phyloP scores from a whole-genome alignment of 306 rosid genomes.

The Lablab purpureus region DNA sequence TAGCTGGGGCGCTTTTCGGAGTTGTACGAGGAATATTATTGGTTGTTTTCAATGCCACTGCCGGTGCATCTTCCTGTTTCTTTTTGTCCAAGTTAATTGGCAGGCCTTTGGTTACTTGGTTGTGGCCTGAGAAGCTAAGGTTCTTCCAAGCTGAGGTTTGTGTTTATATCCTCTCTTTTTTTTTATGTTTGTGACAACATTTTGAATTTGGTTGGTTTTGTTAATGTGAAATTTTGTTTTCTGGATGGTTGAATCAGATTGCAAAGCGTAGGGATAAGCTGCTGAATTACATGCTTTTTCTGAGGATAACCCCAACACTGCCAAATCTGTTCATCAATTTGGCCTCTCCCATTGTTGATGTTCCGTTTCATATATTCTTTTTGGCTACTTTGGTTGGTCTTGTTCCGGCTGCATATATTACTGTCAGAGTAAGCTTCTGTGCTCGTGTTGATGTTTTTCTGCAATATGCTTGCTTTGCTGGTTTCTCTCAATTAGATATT shows the following conservation, averaged over 20 bases:
- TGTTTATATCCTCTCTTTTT: not conserved
- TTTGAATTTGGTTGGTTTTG: slow-evolving; percentile 29
- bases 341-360: slow-evolving; percentile 97
- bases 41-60: slow-evolving; percentile 92
- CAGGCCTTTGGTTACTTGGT: slow-evolving; percentile 85
- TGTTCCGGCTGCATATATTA: slow-evolving; percentile 85
- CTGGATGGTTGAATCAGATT: slow-evolving; percentile 57
- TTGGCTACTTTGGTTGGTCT: slow-evolving; percentile 88
- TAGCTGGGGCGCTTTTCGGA: slow-evolving; percentile 99
- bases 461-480: slow-evolving; percentile 4
- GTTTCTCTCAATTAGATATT: slow-evolving; percentile 11
- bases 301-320: slow-evolving; percentile 93
- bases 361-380: slow-evolving; percentile 93
- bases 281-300: slow-evolving; percentile 96
- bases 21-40: slow-evolving; percentile 75
- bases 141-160: slow-evolving; percentile 92
- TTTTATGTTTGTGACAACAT: not conserved
- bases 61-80: slow-evolving; percentile 91
- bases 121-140: slow-evolving; percentile 92
- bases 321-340: slow-evolving; percentile 96
- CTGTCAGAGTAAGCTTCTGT: slow-evolving; percentile 81
- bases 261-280: slow-evolving; percentile 91
- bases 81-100: slow-evolving; percentile 92
- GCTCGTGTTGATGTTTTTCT: slow-evolving; percentile 38
- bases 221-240: slow-evolving; percentile 7